Conservation (phyloP, 2,329 filamentous ascomycete species). For the Apiospora hydei region DNA sequence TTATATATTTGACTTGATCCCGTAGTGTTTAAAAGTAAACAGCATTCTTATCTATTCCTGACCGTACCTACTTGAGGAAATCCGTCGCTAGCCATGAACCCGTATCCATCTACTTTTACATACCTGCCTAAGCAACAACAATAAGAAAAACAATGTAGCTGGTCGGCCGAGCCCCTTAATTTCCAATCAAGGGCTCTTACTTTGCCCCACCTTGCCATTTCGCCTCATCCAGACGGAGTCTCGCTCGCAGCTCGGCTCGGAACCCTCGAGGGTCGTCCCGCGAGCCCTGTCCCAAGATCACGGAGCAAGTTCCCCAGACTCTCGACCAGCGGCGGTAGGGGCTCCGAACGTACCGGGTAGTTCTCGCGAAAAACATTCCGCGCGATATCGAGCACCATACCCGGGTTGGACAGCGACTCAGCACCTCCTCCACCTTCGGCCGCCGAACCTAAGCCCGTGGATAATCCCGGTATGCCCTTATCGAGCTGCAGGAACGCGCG, state of each 20-base stretch:
- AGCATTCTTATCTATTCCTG: too few relatives aligned
- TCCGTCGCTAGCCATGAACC: too few relatives aligned
- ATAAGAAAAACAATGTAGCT: not conserved
- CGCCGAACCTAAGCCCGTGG: not conserved
- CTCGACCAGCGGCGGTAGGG: constrained; percentile 42
- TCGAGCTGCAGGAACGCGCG: constrained; percentile 37
- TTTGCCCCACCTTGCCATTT: not conserved
- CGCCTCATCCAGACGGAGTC: constrained; percentile 25
- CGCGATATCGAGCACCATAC: constrained; percentile 34
- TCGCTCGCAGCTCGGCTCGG: constrained; percentile 33
- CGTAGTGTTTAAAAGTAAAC: too few relatives aligned
- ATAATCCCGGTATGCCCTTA: constrained; percentile 34
- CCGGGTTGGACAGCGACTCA: constrained; percentile 35
- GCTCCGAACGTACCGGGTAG: constrained; percentile 38
- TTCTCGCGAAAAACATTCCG: constrained; percentile 37
- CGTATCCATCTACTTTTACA: not conserved
- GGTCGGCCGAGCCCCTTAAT: not conserved
- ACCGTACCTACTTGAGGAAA: too few relatives aligned
- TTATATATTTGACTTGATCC: too few relatives aligned
- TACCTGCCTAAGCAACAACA: not conserved
- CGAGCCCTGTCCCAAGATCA: constrained; percentile 36
- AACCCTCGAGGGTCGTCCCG: constrained; percentile 27
- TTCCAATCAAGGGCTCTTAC: not conserved
- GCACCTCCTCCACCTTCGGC: constrained; percentile 22
- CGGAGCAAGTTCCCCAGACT: constrained; percentile 36